Percentiles rank a stretch among this genome's conserved stretches.
These are phyloP conservation scores for Harringtonia aguacate DNA, from an alignment of 2,329 filamentous ascomycete species.

Conservation along the genomic window DNA sequence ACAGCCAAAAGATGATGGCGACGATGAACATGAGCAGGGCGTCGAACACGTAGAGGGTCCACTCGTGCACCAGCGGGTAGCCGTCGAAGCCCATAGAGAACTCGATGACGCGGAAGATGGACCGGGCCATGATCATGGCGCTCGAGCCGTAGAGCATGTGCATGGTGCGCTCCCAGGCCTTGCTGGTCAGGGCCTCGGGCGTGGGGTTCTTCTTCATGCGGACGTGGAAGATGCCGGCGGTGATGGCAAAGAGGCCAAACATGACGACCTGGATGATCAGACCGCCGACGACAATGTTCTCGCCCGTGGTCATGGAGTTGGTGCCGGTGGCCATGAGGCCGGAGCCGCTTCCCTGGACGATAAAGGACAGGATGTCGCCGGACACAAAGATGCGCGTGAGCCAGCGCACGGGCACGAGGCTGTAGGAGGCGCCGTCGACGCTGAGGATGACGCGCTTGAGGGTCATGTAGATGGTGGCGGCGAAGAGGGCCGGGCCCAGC, in stretches of 20 bases:
- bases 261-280: slow-evolving; percentile 45
- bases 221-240: slow-evolving; percentile 37
- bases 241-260: slow-evolving; percentile 43
- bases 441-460: slow-evolving; percentile 31
- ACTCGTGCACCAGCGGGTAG: slow-evolving; percentile 18
- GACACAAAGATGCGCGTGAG: slow-evolving; percentile 44
- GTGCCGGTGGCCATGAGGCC: slow-evolving; percentile 6
- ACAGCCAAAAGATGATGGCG: slow-evolving; percentile 9
- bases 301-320: slow-evolving; percentile 24
- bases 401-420: slow-evolving; percentile 24
- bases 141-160: slow-evolving; percentile 12
- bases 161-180: slow-evolving; percentile 14
- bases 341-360: slow-evolving; percentile 34
- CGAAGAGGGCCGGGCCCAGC: slow-evolving; percentile 35
- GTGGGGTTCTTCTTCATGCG: slow-evolving; percentile 13
- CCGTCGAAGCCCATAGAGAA: slow-evolving; percentile 21
- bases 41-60: slow-evolving; percentile 22
- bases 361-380: slow-evolving; percentile 42
- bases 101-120: slow-evolving; percentile 26
- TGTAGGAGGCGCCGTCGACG: slow-evolving; percentile 20
- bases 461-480: slow-evolving; percentile 40
- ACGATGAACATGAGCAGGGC: slow-evolving; percentile 15
- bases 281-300: slow-evolving; percentile 44
- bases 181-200: slow-evolving; percentile 3
- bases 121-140: slow-evolving; percentile 25